A percentile compares a stretch with the other conserved stretches of the same genome.
Evolutionary conservation across 306 rosid genomes (phyloP).

Genomic region (Sicyos baderoa): DNA sequence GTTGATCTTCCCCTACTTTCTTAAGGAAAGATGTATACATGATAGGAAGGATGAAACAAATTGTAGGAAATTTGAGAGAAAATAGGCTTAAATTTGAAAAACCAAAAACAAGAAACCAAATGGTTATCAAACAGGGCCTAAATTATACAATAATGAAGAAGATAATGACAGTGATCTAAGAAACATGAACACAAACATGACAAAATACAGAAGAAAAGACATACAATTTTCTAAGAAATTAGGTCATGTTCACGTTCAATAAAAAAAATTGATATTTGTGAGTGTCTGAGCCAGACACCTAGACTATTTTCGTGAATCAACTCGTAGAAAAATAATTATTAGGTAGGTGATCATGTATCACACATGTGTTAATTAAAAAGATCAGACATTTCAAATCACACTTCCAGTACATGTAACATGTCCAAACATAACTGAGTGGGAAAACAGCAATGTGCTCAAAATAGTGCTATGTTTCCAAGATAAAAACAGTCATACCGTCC

Average conservation of each 20-base stretch:
- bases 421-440: no score
- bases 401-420: background rate
- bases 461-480: background rate
- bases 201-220: background rate
- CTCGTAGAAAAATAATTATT: no score
- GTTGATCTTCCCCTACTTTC: no score
- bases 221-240: background rate
- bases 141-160: background rate
- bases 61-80: no score
- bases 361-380: background rate
- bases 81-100: no score
- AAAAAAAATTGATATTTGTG: background rate
- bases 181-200: slow-evolving; percentile 11
- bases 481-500: background rate
- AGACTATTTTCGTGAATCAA: background rate
- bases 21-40: no score
- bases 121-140: no score
- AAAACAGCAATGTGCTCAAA: no score
- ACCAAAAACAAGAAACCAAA: no score
- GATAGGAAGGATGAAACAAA: no score
- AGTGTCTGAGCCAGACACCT: no score
- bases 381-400: slow-evolving; percentile 7
- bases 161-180: background rate
- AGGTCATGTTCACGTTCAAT: background rate
- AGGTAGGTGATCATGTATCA: no score